Conservation (phyloP, 2,329 filamentous ascomycete species). For the Pezicula radicicola region DNA sequence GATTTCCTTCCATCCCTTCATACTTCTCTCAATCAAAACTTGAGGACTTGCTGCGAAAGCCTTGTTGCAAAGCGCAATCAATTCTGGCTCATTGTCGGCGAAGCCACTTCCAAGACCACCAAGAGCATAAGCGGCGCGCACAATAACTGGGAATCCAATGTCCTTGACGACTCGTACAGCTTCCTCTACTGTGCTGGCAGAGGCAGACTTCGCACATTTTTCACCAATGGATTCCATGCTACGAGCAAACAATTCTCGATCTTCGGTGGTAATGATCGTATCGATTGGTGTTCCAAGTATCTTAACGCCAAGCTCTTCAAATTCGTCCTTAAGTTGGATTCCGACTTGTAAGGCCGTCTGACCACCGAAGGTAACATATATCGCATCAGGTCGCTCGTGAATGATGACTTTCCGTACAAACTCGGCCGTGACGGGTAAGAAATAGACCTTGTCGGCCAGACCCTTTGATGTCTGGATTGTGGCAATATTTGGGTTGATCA, state of each 20-base stretch:
- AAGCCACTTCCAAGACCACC: conserved; percentile 95
- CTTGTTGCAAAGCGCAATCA: conserved; percentile 87
- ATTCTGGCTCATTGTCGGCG: conserved; percentile 79
- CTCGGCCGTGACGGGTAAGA: conserved; percentile 92
- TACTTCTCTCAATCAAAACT: conserved; percentile 93
- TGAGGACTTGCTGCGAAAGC: conserved; percentile 94
- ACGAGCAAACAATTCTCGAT: conserved; percentile 93
- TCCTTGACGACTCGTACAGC: conserved; percentile 83
- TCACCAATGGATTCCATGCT: conserved; percentile 98
- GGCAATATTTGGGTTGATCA: conserved; percentile 99
- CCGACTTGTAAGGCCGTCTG: conserved; percentile 96
- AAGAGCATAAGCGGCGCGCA: conserved; percentile 92
- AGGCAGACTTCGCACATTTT: conserved; percentile 96
- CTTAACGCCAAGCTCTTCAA: conserved; percentile 86
- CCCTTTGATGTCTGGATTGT: conserved; percentile 99
- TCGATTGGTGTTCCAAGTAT: conserved; percentile 96
- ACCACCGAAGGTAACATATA: conserved; percentile 96
- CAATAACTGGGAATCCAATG: conserved; percentile 96
- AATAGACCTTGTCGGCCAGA: conserved; percentile 97
- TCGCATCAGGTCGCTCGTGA: conserved; percentile 91
- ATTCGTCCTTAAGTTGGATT: conserved; percentile 97
- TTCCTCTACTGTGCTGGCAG: conserved; percentile 84
- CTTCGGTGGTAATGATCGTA: conserved; percentile 97
- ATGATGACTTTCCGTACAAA: conserved; percentile 97
- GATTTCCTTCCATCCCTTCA: conserved; percentile 99